Evolutionary conservation across 2,329 filamentous ascomycete genomes (phyloP), one percentile per base, ranked within the genome.

Genomic region (Aspergillus felis): DNA sequence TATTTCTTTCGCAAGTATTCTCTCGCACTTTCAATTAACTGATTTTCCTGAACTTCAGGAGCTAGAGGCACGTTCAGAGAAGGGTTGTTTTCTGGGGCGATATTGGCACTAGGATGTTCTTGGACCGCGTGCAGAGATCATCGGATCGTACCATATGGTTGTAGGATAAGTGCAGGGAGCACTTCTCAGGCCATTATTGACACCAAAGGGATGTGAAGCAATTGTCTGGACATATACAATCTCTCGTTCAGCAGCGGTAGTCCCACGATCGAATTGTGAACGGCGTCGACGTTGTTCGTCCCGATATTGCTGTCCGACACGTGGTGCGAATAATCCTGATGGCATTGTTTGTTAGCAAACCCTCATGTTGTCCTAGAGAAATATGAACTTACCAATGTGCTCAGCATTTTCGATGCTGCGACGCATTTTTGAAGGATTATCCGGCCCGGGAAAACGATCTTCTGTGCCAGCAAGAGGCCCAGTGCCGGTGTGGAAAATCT

Each of bases 391-490:
- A 86, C 92, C 92, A 64, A 93, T 86, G 68, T 91, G 87, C 70
- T 91, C 88, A 1, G 91, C 91, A 71, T 94, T 95, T 71, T 95
- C 90, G 59, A 90, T 88, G 64, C 90, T 94, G 59, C 92, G 84
- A 76, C 91, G 89, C 81, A 94, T 88, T 78, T 96, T 96, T 0
- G 89, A 90, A 55, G 86, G 83, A 68, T 96, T 96, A 76, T 96
- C 91, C 0, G 91, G 88, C 1, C 79, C 78, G 0, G 91, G 91
- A 66, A 96, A 96, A 0, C 78, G 71, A 64, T 91, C 87, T 73
- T 95, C 90, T 32, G 84, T 78, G 2, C 91, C 91, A 53, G 86
- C 82, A 55, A 85, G 69, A 53, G 79, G 77, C 8, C 79, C 78
- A 32, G 69, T 71, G 24, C 75, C 70, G 44, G 82, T 81, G 59